Evolutionary conservation across 1,284 basidiomycete species (phyloP).

Genomic region (Ganoderma boninense): DNA sequence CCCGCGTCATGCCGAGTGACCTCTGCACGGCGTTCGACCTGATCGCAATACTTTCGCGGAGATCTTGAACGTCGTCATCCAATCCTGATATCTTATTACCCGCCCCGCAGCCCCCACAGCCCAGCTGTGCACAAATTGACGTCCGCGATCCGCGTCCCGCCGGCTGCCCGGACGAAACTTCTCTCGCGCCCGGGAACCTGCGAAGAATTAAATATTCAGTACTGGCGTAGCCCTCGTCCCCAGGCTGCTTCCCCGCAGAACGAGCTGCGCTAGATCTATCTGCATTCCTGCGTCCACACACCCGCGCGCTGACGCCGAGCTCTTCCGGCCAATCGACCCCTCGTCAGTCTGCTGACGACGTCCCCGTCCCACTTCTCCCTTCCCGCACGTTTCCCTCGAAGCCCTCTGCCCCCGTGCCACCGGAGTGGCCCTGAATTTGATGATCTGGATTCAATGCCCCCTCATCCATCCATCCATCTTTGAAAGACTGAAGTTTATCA

Average conservation of each 20-base stretch:
- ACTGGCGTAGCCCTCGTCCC: background rate
- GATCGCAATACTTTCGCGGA: conserved; percentile 11
- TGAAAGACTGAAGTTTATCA: conserved; percentile 15
- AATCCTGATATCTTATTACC: background rate
- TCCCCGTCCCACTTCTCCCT: background rate
- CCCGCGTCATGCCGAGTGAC: conserved; percentile 3
- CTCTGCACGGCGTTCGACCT: background rate
- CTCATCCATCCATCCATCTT: background rate
- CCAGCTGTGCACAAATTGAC: background rate
- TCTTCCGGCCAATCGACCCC: background rate
- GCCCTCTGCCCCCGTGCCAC: background rate
- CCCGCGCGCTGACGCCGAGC: background rate
- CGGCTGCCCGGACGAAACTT: background rate
- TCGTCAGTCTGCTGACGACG: background rate
- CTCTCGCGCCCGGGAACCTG: background rate
- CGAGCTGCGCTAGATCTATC: background rate
- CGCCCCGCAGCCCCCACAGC: background rate
- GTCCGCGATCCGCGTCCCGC: conserved; percentile 16
- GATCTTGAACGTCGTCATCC: conserved; percentile 3
- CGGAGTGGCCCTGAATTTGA: conserved; percentile 31
- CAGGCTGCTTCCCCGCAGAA: background rate
- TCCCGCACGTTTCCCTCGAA: background rate
- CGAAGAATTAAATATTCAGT: too few relatives aligned
- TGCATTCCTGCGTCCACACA: background rate
- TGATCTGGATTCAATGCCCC: conserved; percentile 14